phyloP scores from a whole-genome alignment of 2,329 filamentous ascomycete genomes.

The Ophioceras dolichostomum region DNA sequence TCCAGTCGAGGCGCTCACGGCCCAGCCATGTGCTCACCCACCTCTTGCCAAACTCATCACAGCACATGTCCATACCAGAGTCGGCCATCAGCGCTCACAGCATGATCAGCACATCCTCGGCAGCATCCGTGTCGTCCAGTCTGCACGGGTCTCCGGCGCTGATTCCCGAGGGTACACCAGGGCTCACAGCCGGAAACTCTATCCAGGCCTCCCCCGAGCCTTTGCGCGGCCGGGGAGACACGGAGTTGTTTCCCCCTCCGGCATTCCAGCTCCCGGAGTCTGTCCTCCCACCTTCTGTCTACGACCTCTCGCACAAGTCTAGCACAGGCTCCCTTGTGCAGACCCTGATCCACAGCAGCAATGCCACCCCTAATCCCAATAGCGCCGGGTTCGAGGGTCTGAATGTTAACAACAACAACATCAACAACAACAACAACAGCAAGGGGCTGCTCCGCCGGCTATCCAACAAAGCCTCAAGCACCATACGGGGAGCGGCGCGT shows the following conservation, averaged over 20 bases:
- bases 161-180: slow-evolving; percentile 34
- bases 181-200: slow-evolving; percentile 47
- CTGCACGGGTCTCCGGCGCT: slow-evolving; percentile 45
- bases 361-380: neutral
- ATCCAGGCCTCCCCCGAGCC: slow-evolving; percentile 56
- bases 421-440: slow-evolving; percentile 24
- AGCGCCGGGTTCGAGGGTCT: neutral
- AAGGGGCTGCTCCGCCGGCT: slow-evolving; percentile 65
- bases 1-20: slow-evolving; percentile 27
- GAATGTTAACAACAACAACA: neutral
- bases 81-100: slow-evolving; percentile 37
- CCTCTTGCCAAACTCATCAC: slow-evolving; percentile 22
- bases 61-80: slow-evolving; percentile 27
- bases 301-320: slow-evolving; percentile 39
- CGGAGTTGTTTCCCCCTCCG: slow-evolving; percentile 34
- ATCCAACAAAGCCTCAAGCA: slow-evolving; percentile 67
- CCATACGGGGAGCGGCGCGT: slow-evolving; percentile 42
- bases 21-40: slow-evolving; percentile 36
- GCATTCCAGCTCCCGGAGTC: slow-evolving; percentile 64
- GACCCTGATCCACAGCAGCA: slow-evolving; percentile 19
- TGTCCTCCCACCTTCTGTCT: slow-evolving; percentile 22
- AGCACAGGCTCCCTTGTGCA: slow-evolving; percentile 54
- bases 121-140: slow-evolving; percentile 40
- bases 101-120: neutral
- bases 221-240: slow-evolving; percentile 39